Base-by-base conservation (phyloP, 2,329 filamentous ascomycete species). In the Furcasterigmium furcatum region DNA sequence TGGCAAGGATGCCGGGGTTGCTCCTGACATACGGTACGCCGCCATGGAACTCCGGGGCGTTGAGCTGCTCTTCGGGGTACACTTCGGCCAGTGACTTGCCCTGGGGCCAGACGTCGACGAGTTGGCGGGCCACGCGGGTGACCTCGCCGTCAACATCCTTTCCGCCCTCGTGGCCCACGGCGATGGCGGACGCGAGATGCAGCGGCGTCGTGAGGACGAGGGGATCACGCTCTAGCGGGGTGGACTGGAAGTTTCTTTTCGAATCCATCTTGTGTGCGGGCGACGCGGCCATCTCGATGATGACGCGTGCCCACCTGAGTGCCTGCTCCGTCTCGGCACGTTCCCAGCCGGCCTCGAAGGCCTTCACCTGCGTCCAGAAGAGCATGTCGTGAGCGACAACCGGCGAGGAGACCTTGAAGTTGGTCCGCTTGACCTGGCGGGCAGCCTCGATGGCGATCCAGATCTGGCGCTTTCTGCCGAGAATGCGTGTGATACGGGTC, bases 241-340 rank as follows among this genome's bases (percentile, higher is more conserved):
- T 59, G 9, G 30, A 38, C 9, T 16, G 29, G 12, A 18, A n/a
- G n/a, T n/a, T n/a, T n/a, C n/a, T n/a, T n/a, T n/a, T n/a, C n/a
- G 34, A 18, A 18, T 9, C n/a, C 18, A 36, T 51, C 25, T 54
- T 46, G 58, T 79, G 76, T 19, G 58, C 60, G 13, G 67, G 58
- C 21, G 70, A 63, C 53, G 77, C 64, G 36, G 80, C 58, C 49
- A 80, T 57, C 38, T 80, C 75, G 45, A 79, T 49, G 14, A 82
- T 60, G 47, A 70, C 58, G 47, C 74, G 67, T 8, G 66, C 64
- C 68, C 72, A 74, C 47, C 58, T 65, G 43, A 74, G 60, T 3
- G 74, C 71, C 58, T 70, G 61, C 34, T 58, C 57, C 13, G 72
- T 72, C 55, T 64, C 54, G 13, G 49, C 52, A 46, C 58, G 53